Base-by-base conservation (phyloP, 2,329 filamentous ascomycete genomes). In the Venturia asperata region DNA sequence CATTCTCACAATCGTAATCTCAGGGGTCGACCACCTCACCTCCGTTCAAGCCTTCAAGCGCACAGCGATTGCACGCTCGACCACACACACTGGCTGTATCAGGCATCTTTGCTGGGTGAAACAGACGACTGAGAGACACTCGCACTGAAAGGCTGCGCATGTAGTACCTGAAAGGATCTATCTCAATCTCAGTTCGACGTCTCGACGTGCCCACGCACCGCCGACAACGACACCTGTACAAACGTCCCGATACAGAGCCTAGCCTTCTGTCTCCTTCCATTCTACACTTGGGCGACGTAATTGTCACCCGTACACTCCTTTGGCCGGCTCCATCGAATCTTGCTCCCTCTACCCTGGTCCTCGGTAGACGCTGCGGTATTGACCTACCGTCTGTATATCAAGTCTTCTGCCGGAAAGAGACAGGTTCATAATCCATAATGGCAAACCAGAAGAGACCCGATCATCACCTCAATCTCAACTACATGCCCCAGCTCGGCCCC, bases 351-450 rank as follows among this genome's bases (percentile, higher is more conserved):
- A 52, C 61, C 73, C 74, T 74, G 72, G 73, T 71, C 72, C 73
- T 71, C 71, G 69, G 71, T 68, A 72, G 72, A 73, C 70, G 58
- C 68, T 66, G 67, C 70, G 68, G 72, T 69, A 67, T 70, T 70
- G 68, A 68, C 71, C 70, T 63, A 60, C 60, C 27, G 41, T 52
- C 42, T 55, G 30, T 63, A 61, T 55, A 43, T 34, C 42, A 47
- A 55, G 52, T 65, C 63, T 49, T 49, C 64, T 65, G 60, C 58
- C 61, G 60, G 60, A 66, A 61, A 62, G 63, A 63, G 64, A 62
- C 66, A 67, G 66, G 67, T 68, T 68, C 69, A 71, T 90, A 92
- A 92, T 92, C 82, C 85, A 92, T 93, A 92, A 96, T 96, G 92
- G 89, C 90, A 82, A 75, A 80, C 66, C 67, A 74, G 55, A 83